Percentiles rank a stretch among this genome's conserved stretches.
Evolutionary conservation across 352 stramenopile genomes (phyloP).

Genomic region (Pythium rhizo-oryzae): DNA sequence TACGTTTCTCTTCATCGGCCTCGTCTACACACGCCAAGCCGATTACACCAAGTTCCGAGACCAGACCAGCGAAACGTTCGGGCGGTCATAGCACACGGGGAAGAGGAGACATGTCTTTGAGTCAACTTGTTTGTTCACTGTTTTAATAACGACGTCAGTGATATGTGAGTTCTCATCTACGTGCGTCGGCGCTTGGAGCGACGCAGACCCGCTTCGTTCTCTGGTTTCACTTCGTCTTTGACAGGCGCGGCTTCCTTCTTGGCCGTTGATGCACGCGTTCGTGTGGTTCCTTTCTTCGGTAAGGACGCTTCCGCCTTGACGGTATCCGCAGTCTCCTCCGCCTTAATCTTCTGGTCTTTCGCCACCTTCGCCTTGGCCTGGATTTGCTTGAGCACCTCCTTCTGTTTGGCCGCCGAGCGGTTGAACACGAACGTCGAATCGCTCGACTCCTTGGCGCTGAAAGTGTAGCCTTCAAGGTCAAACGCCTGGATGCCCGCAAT

Average conservation of each 20-base stretch:
- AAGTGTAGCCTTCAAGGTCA: constrained; percentile 90
- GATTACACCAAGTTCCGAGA: constrained; percentile 50
- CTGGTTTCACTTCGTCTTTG: constrained; percentile 16
- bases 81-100: too few relatives aligned
- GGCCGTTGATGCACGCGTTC: background rate
- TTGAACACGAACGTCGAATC: constrained; percentile 74
- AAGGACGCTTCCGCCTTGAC: constrained; percentile 9
- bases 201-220: constrained; percentile 25
- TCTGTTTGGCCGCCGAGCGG: constrained; percentile 50
- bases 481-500: constrained; percentile 89
- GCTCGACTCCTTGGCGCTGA: constrained; percentile 54
- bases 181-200: constrained; percentile 47
- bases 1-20: constrained; percentile 52
- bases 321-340: constrained; percentile 3
- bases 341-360: constrained; percentile 27
- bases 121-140: too few relatives aligned
- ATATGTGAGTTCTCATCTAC: background rate
- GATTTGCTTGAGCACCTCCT: constrained; percentile 46
- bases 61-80: background rate
- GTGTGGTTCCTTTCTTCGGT: background rate
- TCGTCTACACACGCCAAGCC: constrained; percentile 53
- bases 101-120: too few relatives aligned
- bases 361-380: constrained; percentile 35
- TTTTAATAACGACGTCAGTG: background rate
- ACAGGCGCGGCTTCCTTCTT: constrained; percentile 18